phyloP scores from a whole-genome alignment of 2,329 filamentous ascomycete genomes.

The Dactylellina haptotyla region DNA sequence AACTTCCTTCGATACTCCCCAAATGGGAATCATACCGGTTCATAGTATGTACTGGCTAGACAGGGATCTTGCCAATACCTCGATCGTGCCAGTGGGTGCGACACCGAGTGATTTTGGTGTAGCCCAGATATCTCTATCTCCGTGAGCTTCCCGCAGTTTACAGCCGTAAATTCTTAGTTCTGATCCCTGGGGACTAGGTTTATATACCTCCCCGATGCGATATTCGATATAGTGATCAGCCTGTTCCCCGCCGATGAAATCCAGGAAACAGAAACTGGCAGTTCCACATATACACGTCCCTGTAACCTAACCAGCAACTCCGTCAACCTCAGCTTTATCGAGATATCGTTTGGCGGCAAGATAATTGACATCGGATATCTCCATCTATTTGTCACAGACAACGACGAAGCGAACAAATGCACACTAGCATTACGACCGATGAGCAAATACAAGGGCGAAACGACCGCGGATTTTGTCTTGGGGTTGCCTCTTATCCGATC shows the following conservation, averaged over 20 bases:
- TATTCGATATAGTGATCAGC: slow-evolving; percentile 12
- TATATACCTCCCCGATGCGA: slow-evolving; percentile 9
- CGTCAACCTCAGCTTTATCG: neutral
- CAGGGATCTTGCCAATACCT: neutral
- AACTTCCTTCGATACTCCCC: neutral
- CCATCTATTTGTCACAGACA: neutral
- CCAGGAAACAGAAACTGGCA: neutral
- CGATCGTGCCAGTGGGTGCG: neutral
- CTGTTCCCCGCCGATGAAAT: slow-evolving; percentile 2
- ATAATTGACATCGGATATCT: neutral
- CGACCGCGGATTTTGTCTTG: neutral
- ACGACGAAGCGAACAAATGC: neutral
- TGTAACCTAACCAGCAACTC: neutral
- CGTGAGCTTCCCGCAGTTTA: neutral
- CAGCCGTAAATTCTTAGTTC: neutral
- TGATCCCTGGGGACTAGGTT: neutral
- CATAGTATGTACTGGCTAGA: neutral
- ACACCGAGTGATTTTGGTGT: slow-evolving; percentile 10
- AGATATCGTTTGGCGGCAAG: neutral
- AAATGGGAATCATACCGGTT: slow-evolving; percentile 12
- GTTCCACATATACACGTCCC: neutral
- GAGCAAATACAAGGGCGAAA: neutral
- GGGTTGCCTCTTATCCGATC: slow-evolving; percentile 1
- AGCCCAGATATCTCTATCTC: slow-evolving; percentile 13
- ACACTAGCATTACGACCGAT: slow-evolving; percentile 5